A percentile compares a stretch with the other conserved stretches of the same genome.
Conservation (phyloP, 805 yeast species). For the Lipomyces kockii region DNA sequence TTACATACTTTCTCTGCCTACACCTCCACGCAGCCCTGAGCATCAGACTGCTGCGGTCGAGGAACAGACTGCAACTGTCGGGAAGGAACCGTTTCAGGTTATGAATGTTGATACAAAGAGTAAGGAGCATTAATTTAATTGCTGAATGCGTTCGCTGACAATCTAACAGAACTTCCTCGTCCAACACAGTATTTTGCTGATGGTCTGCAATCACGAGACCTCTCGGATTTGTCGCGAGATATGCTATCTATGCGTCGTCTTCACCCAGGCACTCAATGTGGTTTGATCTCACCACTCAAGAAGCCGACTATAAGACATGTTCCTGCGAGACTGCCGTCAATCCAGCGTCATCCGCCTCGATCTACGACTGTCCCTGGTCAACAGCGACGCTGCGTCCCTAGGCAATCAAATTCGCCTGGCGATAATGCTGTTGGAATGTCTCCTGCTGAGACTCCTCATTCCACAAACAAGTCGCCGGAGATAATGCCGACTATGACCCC, state of each 20-base stretch:
- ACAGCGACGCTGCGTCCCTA: neutral
- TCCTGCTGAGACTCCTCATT: neutral
- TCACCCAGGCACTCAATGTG: no score
- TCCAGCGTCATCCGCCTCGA: neutral
- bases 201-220: neutral
- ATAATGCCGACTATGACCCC: neutral
- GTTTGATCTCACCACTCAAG: neutral
- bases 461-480: neutral
- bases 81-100: neutral
- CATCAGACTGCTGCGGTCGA: neutral
- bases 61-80: neutral
- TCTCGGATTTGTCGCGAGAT: neutral
- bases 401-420: neutral
- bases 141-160: neutral
- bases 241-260: no score
- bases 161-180: neutral
- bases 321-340: neutral
- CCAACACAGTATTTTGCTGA: neutral
- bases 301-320: neutral
- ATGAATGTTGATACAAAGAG: neutral
- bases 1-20: conserved; percentile 2
- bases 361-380: neutral
- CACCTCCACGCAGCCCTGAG: neutral
- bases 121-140: neutral
- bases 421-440: neutral